Evolutionary conservation across 129 eudicot genomes (phyloP), one percentile per base, ranked within the genome.

Genomic region (Scalesia atractyloides): DNA sequence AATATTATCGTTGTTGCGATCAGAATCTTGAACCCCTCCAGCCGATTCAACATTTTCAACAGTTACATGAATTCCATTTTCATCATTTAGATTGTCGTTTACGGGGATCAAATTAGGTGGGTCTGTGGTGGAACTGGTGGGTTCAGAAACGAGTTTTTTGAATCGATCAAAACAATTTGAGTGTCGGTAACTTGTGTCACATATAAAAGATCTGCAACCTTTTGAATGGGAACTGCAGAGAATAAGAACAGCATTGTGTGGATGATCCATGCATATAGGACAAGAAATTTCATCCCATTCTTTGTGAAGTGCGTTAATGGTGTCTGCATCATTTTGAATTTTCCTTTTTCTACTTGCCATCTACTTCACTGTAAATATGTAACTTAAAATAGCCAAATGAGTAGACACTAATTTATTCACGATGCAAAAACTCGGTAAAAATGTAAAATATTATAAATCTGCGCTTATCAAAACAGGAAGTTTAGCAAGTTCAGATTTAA

Each of bases 251-350:
- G 97, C 95, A 84, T 93, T 93, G 81, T 93, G 98, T 43, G 98
- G 98, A 81, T 93, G 98, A 44, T 93, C 98, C 98, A 93, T 90
- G 87, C 98, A 93, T 65, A 93, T 87, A 61, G 97, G 89, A 82
- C 98, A 93, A 50, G 82, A 87, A 51, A 90, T 89, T 68, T 87
- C 98, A 50, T 93, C 97, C 97, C 84, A 93, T 76, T 93, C 98
- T 66, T 89, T 90, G 81, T 85, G 88, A 46, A 87, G 88, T 17
- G 86, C 84, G 70, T 65, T 76, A 43, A 59, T 74, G 66, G 84
- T 74, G 69, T 85, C 96, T 19, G 83, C 89, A 76, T 85, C 95
- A 66, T 79, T 79, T 70, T 91, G 69, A 61, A 85, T 47, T 91
- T 85, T 89, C 76, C 90, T 72, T 89, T 89, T 92, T 79, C 93